phyloP scores from a whole-genome alignment of 306 rosid species.

The Chamaecrista fasciculata region DNA sequence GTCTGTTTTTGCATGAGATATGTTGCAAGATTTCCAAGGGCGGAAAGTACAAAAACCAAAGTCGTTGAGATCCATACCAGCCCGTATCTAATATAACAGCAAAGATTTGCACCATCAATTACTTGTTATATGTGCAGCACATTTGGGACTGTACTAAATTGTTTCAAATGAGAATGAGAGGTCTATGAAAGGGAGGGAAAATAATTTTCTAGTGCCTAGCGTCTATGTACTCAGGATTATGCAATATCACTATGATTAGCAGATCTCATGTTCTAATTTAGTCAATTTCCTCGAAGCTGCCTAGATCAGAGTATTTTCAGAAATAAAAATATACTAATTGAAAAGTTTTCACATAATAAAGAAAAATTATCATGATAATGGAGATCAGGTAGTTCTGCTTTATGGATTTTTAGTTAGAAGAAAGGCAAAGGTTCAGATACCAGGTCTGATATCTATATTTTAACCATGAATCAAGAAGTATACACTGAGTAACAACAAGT shows the following conservation, averaged over 20 bases:
- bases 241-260: not conserved
- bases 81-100: conserved; percentile 61
- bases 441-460: not conserved
- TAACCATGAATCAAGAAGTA: not conserved
- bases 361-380: not conserved
- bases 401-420: not conserved
- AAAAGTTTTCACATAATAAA: not conserved
- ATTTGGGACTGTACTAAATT: not conserved
- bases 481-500: not conserved
- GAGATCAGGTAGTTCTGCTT: not conserved
- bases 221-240: not conserved
- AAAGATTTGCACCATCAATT: conserved; percentile 22
- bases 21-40: conserved; percentile 95
- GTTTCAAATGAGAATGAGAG: not conserved
- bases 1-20: conserved; percentile 68
- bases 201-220: not conserved
- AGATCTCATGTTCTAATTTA: not conserved
- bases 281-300: not conserved
- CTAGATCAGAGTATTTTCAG: not conserved
- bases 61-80: conserved; percentile 94
- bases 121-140: conserved; percentile 18
- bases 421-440: not conserved
- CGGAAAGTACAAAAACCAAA: conserved; percentile 77
- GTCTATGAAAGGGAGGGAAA: not conserved
- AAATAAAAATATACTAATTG: not conserved